Evolutionary conservation across 2,329 filamentous ascomycete species (phyloP).

Genomic region (Xylaria sp.): DNA sequence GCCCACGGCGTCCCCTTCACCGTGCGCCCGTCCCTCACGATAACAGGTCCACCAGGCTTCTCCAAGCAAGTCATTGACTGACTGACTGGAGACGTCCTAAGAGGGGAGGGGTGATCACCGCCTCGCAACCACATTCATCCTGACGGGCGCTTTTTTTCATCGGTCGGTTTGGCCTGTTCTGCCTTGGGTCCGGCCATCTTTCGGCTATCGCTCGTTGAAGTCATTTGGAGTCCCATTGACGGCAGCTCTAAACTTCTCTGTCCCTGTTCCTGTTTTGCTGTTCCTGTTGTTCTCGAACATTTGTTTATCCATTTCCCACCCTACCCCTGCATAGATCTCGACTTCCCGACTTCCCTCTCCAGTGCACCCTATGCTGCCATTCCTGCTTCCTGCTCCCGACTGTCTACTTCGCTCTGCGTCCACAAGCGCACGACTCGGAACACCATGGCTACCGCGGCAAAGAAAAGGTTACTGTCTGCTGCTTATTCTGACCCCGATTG

Average conservation of each 20-base stretch:
- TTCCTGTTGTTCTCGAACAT: slow-evolving; percentile 4
- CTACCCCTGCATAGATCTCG: not conserved
- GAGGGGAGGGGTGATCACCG: slow-evolving; percentile 13
- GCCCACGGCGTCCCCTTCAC: slow-evolving; percentile 24
- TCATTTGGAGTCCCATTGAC: not conserved
- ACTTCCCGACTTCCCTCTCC: not conserved
- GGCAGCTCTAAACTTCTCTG: not conserved
- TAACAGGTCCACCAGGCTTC: slow-evolving; percentile 11
- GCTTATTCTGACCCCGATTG: slow-evolving; percentile 9
- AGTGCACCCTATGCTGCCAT: not conserved
- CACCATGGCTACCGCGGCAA: slow-evolving; percentile 27
- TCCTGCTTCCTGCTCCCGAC: not conserved
- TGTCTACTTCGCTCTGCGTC: not conserved
- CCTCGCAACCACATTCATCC: slow-evolving; percentile 13
- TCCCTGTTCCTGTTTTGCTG: slow-evolving; percentile 1
- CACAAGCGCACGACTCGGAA: slow-evolving; percentile 5
- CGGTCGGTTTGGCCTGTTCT: not conserved
- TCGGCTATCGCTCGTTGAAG: not conserved
- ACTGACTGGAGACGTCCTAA: slow-evolving; percentile 8
- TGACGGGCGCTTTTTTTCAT: not conserved
- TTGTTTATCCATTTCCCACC: slow-evolving; percentile 1
- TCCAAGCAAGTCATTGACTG: not conserved
- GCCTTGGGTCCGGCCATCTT: not conserved
- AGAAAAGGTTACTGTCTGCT: slow-evolving; percentile 30
- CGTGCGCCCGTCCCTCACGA: slow-evolving; percentile 17